A percentile compares a stretch with the other conserved stretches of the same genome.
Conservation (phyloP, 345 rosid genomes). For the Ricinus communis region DNA sequence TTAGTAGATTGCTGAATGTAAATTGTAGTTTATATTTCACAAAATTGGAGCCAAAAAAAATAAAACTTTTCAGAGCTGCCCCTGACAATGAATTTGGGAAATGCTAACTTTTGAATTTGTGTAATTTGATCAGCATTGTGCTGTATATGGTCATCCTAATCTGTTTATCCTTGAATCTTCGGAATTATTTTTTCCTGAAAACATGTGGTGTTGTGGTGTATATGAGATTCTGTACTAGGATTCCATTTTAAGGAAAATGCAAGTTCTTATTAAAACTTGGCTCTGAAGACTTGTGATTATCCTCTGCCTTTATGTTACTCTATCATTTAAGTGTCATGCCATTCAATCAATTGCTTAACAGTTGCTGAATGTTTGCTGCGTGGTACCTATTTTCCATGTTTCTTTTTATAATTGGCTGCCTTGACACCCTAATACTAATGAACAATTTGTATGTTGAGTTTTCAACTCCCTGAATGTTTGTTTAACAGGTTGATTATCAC, state of each 20-base stretch:
- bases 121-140: too few relatives aligned
- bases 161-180: not conserved
- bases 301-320: slow-evolving; percentile 3
- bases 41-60: too few relatives aligned
- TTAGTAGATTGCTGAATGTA: not conserved
- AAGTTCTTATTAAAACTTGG: not conserved
- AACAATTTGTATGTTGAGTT: slow-evolving; percentile 70
- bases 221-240: not conserved
- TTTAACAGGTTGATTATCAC: slow-evolving; percentile 99
- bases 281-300: not conserved
- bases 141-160: not conserved
- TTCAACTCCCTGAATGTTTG: slow-evolving; percentile 99
- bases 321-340: not conserved
- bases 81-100: too few relatives aligned
- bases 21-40: not conserved
- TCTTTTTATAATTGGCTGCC: slow-evolving; percentile 20
- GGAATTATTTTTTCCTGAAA: not conserved
- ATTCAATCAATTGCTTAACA: slow-evolving; percentile 1
- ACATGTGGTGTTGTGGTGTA: not conserved
- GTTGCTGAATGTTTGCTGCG: slow-evolving; percentile 2
- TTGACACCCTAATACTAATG: slow-evolving; percentile 55
- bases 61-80: not conserved
- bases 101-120: too few relatives aligned
- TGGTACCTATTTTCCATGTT: not conserved
- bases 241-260: not conserved